Evolutionary conservation across 441 rosid species (phyloP), one percentile per base, ranked within the genome.

Genomic region (Populus hybrid): DNA sequence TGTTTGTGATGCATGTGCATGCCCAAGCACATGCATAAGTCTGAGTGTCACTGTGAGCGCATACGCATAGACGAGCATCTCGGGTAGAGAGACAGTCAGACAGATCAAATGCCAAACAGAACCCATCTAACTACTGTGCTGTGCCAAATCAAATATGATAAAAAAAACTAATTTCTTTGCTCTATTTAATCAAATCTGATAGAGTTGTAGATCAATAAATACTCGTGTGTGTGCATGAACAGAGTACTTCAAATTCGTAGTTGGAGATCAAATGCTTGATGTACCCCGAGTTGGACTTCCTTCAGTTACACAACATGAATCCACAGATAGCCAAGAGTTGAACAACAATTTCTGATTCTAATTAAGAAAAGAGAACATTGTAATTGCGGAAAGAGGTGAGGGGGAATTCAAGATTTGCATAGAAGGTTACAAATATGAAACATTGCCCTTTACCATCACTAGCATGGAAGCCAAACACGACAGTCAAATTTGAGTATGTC

Each of bases 21-120:
- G 42, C 79, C n/a, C 75, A 71, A 64, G 24, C 53, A 77, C 65
- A 77, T 32, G 80, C 57, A 35, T 40, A 70, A 20, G 63, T 38
- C 21, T 20, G 16, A 40, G 18, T 77, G 69, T 70, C n/a, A 4
- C 26, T 67, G 36, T 46, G 65, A 69, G 30, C 9, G 64, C 38
- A 42, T 28, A 77, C 46, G 68, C 50, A 10, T 71, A 1, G 66
- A 63, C 24, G 24, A 63, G 24, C 65, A 63, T 8, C 66, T 23
- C 73, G 21, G 24, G 5, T 11, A 40, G 14, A 40, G 46, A 40
- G 46, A 40, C 1, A 1, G 57, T 23, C 11, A 24, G 28, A 57
- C 4, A 61, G 65, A 76, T 10, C 5, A 9, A 26, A 66, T 28
- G 28, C 14, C 59, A 18, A 69, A 73, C 28, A 30, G 35, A 21